These are phyloP conservation scores for Toxoplasma gondii DNA, from an alignment of 169 alveolate genomes.

Conservation along the genomic window DNA sequence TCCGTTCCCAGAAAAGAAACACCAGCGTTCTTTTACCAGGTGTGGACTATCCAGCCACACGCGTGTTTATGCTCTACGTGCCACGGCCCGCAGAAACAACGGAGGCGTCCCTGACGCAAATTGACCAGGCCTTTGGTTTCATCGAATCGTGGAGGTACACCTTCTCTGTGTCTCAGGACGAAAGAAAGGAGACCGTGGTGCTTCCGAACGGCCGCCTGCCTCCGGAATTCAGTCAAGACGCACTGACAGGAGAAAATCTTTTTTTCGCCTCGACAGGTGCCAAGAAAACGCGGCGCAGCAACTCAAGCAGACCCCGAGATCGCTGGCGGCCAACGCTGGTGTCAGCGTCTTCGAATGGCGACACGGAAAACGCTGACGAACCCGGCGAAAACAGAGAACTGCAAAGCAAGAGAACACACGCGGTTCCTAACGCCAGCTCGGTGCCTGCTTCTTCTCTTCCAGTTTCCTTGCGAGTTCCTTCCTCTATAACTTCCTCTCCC, in stretches of 20 bases:
- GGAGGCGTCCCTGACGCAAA: not conserved
- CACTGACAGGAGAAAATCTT: not conserved
- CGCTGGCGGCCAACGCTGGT: not conserved
- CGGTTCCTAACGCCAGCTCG: not conserved
- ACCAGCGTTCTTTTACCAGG: not conserved
- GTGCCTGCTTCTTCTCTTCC: not conserved
- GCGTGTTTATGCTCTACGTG: constrained; percentile 22
- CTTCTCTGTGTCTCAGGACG: not conserved
- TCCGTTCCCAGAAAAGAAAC: not conserved
- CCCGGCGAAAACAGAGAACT: not conserved
- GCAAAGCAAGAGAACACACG: not conserved
- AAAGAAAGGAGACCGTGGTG: not conserved
- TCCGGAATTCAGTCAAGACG: not conserved
- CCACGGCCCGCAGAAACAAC: not conserved
- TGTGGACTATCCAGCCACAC: not conserved
- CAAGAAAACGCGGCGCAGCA: not conserved
- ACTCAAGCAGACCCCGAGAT: not conserved
- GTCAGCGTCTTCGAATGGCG: not conserved
- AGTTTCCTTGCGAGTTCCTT: not conserved
- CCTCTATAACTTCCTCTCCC: not conserved
- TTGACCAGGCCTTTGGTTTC: constrained; percentile 32
- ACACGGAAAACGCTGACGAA: not conserved
- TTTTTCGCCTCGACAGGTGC: not conserved
- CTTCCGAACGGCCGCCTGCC: constrained; percentile 25
- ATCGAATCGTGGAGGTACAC: constrained; percentile 33